Conservation (phyloP, 352 stramenopile genomes). For the Pythium diclinum region DNA sequence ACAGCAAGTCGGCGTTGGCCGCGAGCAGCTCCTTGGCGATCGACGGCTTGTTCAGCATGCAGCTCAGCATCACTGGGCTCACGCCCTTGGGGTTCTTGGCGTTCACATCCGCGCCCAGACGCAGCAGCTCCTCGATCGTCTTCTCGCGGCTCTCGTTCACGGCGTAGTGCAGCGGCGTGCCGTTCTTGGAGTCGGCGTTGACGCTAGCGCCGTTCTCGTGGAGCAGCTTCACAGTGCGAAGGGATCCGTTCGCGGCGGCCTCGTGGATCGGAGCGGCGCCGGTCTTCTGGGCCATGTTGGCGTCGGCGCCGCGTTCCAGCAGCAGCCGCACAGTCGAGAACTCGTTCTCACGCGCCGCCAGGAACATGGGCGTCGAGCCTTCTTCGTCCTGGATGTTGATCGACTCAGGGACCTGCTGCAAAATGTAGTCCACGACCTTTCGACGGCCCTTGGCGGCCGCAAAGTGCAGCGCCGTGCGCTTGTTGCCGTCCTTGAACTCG, state of each 20-base stretch:
- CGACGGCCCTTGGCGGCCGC: constrained; percentile 67
- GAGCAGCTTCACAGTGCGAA: constrained; percentile 29
- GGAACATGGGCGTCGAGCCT: constrained; percentile 63
- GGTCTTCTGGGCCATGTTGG: constrained; percentile 53
- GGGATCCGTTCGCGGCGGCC: constrained; percentile 49
- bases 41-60: constrained; percentile 73
- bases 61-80: constrained; percentile 70
- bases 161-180: constrained; percentile 75
- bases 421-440: constrained; percentile 73
- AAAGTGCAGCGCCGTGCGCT: constrained; percentile 80
- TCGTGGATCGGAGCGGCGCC: constrained; percentile 68
- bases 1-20: constrained; percentile 40
- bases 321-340: constrained; percentile 64
- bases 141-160: constrained; percentile 82
- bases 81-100: constrained; percentile 64
- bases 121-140: constrained; percentile 60
- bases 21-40: constrained; percentile 57
- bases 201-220: constrained; percentile 48
- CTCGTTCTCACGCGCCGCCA: constrained; percentile 77
- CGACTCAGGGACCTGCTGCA: constrained; percentile 54
- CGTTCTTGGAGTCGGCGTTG: constrained; percentile 62
- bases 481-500: constrained; percentile 81
- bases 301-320: constrained; percentile 51
- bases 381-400: constrained; percentile 70
- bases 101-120: constrained; percentile 60